Base-by-base conservation (phyloP, 352 stramenopile genomes). In the Globisporangium uncinulatum region DNA sequence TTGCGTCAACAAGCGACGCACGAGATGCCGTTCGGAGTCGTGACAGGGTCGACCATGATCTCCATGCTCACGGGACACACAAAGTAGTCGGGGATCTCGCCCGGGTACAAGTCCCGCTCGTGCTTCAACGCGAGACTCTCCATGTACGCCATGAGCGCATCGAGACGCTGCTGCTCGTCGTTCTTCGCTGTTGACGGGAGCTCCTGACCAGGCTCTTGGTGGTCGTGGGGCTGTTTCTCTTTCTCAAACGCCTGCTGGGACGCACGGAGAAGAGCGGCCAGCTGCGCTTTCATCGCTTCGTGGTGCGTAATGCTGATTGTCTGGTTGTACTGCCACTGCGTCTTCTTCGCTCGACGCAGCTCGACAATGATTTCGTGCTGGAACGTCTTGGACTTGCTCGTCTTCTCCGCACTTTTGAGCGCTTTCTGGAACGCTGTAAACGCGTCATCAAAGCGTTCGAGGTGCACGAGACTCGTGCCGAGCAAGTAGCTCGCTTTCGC, bases 31-130 rank as follows among this genome's bases (percentile, higher is more conserved):
- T 90, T 93, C 24, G 83, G 83, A 2, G 83, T 92, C 44, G 70
- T 86, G 41, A 93, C 76, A 1, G 83, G 81, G 52, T 93, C 81
- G 1, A 65, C 55, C 81, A 93, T 92, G 62, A 93, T 70, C 65
- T 91, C 83, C 81, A 93, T 90, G 61, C 77, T 89, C 50, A 93
- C 83, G 11, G 83, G 81, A 44, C 83, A 93, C 29, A 89, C 54
- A 46, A 90, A 89, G 46, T 90, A 90, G 57, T 93, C 81, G 19
- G 83, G 83, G 4, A 91, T 65, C 29, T 81, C 61, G n/a, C 76
- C 65, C 34, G 70, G 72, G 47, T 74, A 71, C 61, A 88, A 72
- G 24, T 71, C 60, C 29, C 61, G 63, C 63, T 87, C 80, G 45
- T 72, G 72, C 29, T 61, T 60, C 32, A 61, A 41, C n/a, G 69